Base-by-base conservation (phyloP, 257 asterid genomes). In the Primulina tabacum region DNA sequence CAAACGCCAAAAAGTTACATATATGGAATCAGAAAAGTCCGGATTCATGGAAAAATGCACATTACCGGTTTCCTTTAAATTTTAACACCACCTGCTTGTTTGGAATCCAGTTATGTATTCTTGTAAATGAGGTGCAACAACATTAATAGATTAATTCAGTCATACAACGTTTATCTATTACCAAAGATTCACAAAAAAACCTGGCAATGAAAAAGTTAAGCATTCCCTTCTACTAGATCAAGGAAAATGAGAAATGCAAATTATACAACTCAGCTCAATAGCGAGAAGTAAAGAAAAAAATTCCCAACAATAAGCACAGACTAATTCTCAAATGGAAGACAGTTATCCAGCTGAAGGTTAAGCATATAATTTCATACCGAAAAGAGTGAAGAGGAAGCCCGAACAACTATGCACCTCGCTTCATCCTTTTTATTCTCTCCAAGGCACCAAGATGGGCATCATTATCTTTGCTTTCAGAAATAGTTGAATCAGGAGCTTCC, bases 361-460 rank as follows among this genome's bases (percentile, higher is more conserved):
- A 43, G 14, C 18, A 43, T 43, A 35, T 43, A 43, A 68, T 17
- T 26, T 47, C 56, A 35, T 62, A 52, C 24, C 50, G 20, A 72
- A 18, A 34, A 16, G 20, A 62, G 9, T 7, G 40, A 28, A 28
- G 37, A 12, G 17, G 1, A 59, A 29, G 26, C 0, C 2, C 52
- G 4, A 26, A 32, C 64, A 24, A 29, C 59, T 71, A 80, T 8
- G 78, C 83, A 10, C 81, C 90, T 61, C 81, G 78, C 67, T 84
- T 86, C 87, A 84, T 86, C 60, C 96, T 70, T 72, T n/a, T 92
- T 50, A 92, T 80, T 75, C 97, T 83, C 73, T 90, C 97, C 6
- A 87, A 79, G 7, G 98, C 98, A 4, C 97, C 98, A 28, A 90
- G 63, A 64, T 29, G 76, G 8, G 71, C 71, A 69, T 71, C 89